These are phyloP conservation scores for Pichia sp. DNA, from an alignment of 1,139 yeast species.

Conservation along the genomic window DNA sequence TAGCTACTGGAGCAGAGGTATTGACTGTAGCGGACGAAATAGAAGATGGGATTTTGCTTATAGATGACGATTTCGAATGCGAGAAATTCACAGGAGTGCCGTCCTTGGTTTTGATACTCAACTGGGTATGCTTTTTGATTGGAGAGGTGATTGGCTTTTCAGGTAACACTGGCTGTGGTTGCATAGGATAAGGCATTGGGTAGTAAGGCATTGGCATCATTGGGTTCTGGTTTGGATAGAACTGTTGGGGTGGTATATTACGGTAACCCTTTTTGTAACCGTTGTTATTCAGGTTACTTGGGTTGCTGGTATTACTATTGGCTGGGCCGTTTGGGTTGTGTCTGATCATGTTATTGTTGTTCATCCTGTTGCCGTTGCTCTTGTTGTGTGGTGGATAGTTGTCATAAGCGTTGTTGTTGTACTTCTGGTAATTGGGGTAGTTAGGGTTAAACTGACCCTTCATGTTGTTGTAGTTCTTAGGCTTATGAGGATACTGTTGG, in stretches of 20 bases:
- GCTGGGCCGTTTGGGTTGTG: background rate
- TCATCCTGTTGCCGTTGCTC: slow-evolving; percentile 8
- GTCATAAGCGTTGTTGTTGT: slow-evolving; percentile 2
- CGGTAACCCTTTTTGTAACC: slow-evolving; percentile 12
- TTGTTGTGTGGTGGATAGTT: slow-evolving; percentile 8
- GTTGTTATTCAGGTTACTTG: background rate
- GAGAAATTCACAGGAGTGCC: slow-evolving; percentile 28
- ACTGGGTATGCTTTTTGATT: slow-evolving; percentile 18
- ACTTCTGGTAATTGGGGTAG: slow-evolving; percentile 1
- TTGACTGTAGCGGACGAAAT: slow-evolving; percentile 9
- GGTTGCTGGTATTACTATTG: background rate
- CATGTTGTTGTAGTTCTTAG: background rate
- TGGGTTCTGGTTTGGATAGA: background rate
- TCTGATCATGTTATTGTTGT: background rate
- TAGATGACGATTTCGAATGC: slow-evolving; percentile 24
- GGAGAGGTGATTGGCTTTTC: slow-evolving; percentile 21
- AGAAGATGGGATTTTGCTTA: slow-evolving; percentile 17
- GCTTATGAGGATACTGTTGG: slow-evolving; percentile 1
- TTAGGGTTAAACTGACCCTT: slow-evolving; percentile 6
- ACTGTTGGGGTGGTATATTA: slow-evolving; percentile 7
- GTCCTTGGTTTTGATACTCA: slow-evolving; percentile 27
- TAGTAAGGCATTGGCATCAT: slow-evolving; percentile 5
- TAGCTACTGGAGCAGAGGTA: slow-evolving; percentile 16
- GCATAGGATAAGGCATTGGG: slow-evolving; percentile 11
- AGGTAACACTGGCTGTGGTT: slow-evolving; percentile 4